Evolutionary conservation across 2,329 filamentous ascomycete genomes (phyloP).

Genomic region (Hypoxylon sp.): DNA sequence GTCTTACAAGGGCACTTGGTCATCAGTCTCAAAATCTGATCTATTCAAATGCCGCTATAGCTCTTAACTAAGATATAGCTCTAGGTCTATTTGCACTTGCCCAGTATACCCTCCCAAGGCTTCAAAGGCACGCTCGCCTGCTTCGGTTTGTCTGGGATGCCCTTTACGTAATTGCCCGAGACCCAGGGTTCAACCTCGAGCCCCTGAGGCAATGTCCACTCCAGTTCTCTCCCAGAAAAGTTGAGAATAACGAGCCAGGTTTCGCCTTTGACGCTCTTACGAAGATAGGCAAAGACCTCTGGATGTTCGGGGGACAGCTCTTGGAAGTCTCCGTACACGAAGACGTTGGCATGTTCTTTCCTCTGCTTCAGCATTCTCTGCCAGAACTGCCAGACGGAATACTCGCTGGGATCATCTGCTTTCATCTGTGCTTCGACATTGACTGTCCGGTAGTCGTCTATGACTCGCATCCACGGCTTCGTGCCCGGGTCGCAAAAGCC

Average conservation of each 20-base stretch:
- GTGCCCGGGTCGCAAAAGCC: conserved; percentile 70
- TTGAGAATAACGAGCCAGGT: conserved; percentile 52
- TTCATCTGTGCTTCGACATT: conserved; percentile 69
- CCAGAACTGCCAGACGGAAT: conserved; percentile 72
- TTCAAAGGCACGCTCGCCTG: conserved; percentile 40
- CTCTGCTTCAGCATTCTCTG: conserved; percentile 66
- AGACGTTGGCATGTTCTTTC: conserved; percentile 68
- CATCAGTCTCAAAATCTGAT: background rate
- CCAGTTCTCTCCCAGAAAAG: conserved; percentile 47
- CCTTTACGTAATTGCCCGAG: conserved; percentile 45
- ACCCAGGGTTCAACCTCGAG: conserved; percentile 46
- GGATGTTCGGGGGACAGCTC: conserved; percentile 45
- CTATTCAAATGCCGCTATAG: background rate
- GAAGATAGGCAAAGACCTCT: conserved; percentile 46
- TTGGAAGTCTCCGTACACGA: conserved; percentile 72
- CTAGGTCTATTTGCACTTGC: conserved; percentile 34
- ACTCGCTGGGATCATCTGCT: conserved; percentile 54
- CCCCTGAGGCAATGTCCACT: conserved; percentile 45
- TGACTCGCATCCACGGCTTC: conserved; percentile 71
- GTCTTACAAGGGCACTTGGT: background rate
- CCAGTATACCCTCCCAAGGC: conserved; percentile 50
- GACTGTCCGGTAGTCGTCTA: conserved; percentile 65
- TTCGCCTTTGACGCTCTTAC: conserved; percentile 45
- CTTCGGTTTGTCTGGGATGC: conserved; percentile 43
- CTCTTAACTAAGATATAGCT: background rate